These are phyloP conservation scores for Ophiocordyceps camponoti-floridani DNA, from an alignment of 2,329 filamentous ascomycete species.

Conservation along the genomic window DNA sequence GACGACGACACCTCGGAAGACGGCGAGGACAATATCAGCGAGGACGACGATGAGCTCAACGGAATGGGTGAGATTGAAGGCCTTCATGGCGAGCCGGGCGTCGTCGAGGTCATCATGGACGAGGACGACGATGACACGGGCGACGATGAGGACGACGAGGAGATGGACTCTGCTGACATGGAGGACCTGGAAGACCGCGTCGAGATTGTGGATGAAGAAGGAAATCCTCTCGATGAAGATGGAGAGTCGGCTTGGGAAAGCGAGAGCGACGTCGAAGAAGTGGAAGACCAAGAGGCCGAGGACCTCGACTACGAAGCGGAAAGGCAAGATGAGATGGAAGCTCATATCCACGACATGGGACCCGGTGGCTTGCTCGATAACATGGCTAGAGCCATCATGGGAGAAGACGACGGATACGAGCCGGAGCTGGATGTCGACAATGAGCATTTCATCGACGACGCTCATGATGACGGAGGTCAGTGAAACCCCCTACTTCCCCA, in stretches of 20 bases:
- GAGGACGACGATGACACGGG: conserved; percentile 46
- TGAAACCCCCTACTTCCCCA: neutral
- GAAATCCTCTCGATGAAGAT: conserved; percentile 39
- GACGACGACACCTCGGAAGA: conserved; percentile 72
- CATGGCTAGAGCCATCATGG: conserved; percentile 37
- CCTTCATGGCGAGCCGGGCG: conserved; percentile 40
- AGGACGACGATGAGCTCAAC: conserved; percentile 68
- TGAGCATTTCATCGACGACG: conserved; percentile 34
- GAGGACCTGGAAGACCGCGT: conserved; percentile 34
- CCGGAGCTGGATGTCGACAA: conserved; percentile 29
- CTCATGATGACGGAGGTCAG: conserved; percentile 40
- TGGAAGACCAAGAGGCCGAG: conserved; percentile 31
- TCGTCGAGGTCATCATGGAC: conserved; percentile 66
- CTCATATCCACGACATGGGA: conserved; percentile 25
- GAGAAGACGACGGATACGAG: conserved; percentile 31
- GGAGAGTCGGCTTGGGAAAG: conserved; percentile 44
- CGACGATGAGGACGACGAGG: conserved; percentile 36
- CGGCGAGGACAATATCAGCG: conserved; percentile 74
- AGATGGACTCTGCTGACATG: conserved; percentile 23
- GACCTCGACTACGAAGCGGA: conserved; percentile 37
- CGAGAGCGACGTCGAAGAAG: conserved; percentile 37
- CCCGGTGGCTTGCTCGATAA: conserved; percentile 28
- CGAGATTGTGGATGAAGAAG: conserved; percentile 46
- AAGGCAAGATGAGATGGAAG: conserved; percentile 35
- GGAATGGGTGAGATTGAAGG: conserved; percentile 78